Evolutionary conservation across 2,329 filamentous ascomycete genomes (phyloP).

Genomic region (Sclerotiophoma versabilis): DNA sequence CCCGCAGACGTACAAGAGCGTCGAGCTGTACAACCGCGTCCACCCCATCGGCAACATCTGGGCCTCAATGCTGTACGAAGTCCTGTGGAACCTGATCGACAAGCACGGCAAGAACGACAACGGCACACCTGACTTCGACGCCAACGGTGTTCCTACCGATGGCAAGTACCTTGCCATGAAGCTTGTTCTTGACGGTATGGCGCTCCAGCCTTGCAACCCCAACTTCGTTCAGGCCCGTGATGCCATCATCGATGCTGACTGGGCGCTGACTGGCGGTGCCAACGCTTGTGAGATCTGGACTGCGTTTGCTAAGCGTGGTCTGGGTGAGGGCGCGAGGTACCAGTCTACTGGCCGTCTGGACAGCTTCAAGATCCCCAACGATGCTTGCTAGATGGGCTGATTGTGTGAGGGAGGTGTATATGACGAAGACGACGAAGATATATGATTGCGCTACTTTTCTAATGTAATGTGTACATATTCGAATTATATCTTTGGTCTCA

Average conservation of each 20-base stretch:
- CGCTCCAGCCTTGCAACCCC: slow-evolving; percentile 64
- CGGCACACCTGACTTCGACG: slow-evolving; percentile 52
- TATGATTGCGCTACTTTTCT: slow-evolving; percentile 1
- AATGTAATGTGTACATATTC: slow-evolving; percentile 17
- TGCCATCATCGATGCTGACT: slow-evolving; percentile 64
- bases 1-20: slow-evolving; percentile 58
- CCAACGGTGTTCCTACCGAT: slow-evolving; percentile 59
- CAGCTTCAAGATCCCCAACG: slow-evolving; percentile 34
- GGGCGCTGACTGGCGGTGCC: slow-evolving; percentile 58
- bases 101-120: slow-evolving; percentile 61
- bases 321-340: slow-evolving; percentile 51
- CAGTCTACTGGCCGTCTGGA: slow-evolving; percentile 25
- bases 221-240: slow-evolving; percentile 62
- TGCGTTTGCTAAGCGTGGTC: slow-evolving; percentile 64
- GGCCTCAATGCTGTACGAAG: slow-evolving; percentile 62
- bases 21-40: slow-evolving; percentile 50
- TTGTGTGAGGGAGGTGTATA: neutral
- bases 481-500: slow-evolving; percentile 4
- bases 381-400: slow-evolving; percentile 17
- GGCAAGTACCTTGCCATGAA: slow-evolving; percentile 62
- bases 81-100: slow-evolving; percentile 66
- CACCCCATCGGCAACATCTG: slow-evolving; percentile 62
- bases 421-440: slow-evolving; percentile 9
- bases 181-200: slow-evolving; percentile 61
- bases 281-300: slow-evolving; percentile 63